Evolutionary conservation across 441 rosid genomes (phyloP), one percentile per base, ranked within the genome.

Genomic region (Lepidium campestre): DNA sequence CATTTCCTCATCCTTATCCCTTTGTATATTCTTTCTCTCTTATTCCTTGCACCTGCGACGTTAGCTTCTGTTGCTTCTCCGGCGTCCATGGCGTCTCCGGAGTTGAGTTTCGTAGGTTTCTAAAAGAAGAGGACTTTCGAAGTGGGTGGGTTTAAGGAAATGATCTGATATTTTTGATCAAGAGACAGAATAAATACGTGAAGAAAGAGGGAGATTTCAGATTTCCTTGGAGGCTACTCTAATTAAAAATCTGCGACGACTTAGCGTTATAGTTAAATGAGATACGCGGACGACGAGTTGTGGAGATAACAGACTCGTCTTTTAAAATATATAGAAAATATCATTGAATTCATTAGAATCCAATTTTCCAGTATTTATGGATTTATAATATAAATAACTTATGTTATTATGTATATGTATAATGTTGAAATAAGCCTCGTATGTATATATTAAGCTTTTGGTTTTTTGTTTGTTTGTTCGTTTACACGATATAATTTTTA

Each of bases 1-100:
- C 95, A 88, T 85, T 88, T 90, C 71, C 97, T 85, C 93, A 85
- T 88, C 82, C 97, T 69, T 68, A 90, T 88, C 14, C 97, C 97
- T 72, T 88, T 78, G 48, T 82, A 90, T 0, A 85, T 89, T 73
- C 86, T 86, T 50, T 84, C 85, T 37, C 82, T 80, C 32, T 77
- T 78, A 18, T 74, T 68, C 50, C 22, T 57, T 58, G 9, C 1
- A 0, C 25, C 50, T 6, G 42, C 22, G 34, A 68, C 40, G 64
- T 67, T 31, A 17, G 39, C 31, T 34, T 4, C 4, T 31, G 60
- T 27, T 57, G 12, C 41, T 47, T 0, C 50, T 47, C 10, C 57
- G 25, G 4, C 72, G 20, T 67, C 57, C 72, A 56, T 67, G 29
- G 44, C n/a, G 44, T 13, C 31, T 62, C n/a, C 14, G 49, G 7